A percentile compares a stretch with the other conserved stretches of the same genome.
Evolutionary conservation across 257 asterid species (phyloP).

Genomic region (Cordia subcordata): DNA sequence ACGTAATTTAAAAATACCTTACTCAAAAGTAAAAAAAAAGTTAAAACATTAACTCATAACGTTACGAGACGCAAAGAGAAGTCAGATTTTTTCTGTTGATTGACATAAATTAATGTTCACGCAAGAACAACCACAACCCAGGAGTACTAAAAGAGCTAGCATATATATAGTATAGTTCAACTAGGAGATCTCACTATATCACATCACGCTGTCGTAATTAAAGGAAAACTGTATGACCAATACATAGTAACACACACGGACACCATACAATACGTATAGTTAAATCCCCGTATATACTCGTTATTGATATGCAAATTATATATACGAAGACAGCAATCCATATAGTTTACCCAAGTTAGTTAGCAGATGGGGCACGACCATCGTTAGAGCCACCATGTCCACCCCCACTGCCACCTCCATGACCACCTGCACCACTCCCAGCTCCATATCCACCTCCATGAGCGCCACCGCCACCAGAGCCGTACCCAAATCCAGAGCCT

Average conservation of each 20-base stretch:
- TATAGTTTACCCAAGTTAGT: conserved; percentile 5
- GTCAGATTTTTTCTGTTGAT: too few species aligned
- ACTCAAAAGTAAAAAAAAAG: too few species aligned
- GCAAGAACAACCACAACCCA: too few species aligned
- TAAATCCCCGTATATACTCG: too few species aligned
- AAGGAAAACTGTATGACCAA: neutral
- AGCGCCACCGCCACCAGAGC: conserved; percentile 17
- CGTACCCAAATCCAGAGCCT: conserved; percentile 27
- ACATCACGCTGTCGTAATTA: neutral
- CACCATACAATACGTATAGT: neutral
- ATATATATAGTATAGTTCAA: neutral
- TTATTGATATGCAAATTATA: too few species aligned
- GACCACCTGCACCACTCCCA: neutral
- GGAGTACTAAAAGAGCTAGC: neutral
- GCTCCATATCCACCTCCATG: conserved; percentile 16
- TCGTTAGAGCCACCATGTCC: conserved; percentile 8
- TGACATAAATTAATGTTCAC: too few species aligned
- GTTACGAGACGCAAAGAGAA: too few species aligned
- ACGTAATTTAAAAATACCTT: too few species aligned
- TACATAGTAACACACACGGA: neutral
- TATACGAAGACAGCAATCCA: neutral
- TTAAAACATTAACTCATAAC: too few species aligned
- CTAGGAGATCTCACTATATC: neutral
- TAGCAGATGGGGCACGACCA: conserved; percentile 5
- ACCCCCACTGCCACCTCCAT: conserved; percentile 2